phyloP scores from a whole-genome alignment of 2,329 filamentous ascomycete species.

The Fusarium globosum region DNA sequence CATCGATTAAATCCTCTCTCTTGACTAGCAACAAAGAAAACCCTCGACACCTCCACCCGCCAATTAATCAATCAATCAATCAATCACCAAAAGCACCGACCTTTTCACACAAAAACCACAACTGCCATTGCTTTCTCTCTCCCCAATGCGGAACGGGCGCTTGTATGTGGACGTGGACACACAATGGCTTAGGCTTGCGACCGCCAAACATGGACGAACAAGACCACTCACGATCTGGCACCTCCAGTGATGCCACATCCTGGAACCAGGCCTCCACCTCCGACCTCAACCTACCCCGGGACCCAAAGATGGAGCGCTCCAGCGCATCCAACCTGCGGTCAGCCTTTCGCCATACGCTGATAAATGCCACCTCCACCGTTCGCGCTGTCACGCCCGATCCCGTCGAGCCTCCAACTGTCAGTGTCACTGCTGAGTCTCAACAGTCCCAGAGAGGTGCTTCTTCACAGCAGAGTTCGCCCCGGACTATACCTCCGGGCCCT shows the following conservation, averaged over 20 bases:
- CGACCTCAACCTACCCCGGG: constrained; percentile 45
- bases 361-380: constrained; percentile 58
- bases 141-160: constrained; percentile 49
- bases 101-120: constrained; percentile 5
- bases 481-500: constrained; percentile 50
- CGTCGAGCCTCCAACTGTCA: constrained; percentile 48
- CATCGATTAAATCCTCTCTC: constrained; percentile 2
- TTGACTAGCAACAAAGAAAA: constrained; percentile 13
- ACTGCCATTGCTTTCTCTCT: constrained; percentile 16
- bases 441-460: constrained; percentile 40
- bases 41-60: constrained; percentile 16
- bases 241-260: constrained; percentile 49
- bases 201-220: constrained; percentile 60
- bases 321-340: constrained; percentile 51
- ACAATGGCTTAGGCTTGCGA: constrained; percentile 59
- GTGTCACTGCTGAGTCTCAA: constrained; percentile 39
- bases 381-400: constrained; percentile 75
- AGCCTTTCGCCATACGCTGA: constrained; percentile 47
- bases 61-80: background rate
- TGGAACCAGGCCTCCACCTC: constrained; percentile 48
- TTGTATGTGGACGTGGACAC: constrained; percentile 53
- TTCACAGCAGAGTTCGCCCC: constrained; percentile 50
- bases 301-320: constrained; percentile 50
- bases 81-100: constrained; percentile 8
- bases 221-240: constrained; percentile 51